Evolutionary conservation across 768 basidiomycete genomes (phyloP).

Genomic region (Clavulina sp.): DNA sequence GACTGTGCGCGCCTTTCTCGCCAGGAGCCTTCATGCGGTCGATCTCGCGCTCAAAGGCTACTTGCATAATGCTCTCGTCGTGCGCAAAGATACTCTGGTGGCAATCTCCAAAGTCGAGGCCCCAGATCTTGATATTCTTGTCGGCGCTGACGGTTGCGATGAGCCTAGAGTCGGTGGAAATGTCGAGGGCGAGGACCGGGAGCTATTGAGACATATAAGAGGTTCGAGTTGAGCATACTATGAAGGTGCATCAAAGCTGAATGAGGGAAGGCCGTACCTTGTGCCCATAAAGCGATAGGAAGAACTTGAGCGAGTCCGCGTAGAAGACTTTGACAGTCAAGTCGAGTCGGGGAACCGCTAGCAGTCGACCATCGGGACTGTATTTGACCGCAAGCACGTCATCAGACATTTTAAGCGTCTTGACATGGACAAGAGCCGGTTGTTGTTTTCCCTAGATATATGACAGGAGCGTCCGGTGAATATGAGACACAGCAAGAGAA

Average conservation of each 20-base stretch:
- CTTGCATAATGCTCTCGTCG: conserved; percentile 93
- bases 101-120: conserved; percentile 96
- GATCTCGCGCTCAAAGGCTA: conserved; percentile 43
- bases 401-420: conserved; percentile 95
- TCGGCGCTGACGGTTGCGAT: conserved; percentile 96
- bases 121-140: conserved; percentile 99
- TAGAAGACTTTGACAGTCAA: conserved; percentile 98
- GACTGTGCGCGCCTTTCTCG: conserved; percentile 44
- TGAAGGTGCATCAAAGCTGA: too few species aligned
- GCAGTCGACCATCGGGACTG: conserved; percentile 71
- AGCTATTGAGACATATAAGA: conserved; percentile 32
- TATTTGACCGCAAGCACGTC: conserved; percentile 83
- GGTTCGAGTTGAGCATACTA: neutral
- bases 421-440: conserved; percentile 55
- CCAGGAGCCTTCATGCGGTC: neutral
- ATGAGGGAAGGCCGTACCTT: conserved; percentile 37
- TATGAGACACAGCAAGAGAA: too few species aligned
- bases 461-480: too few species aligned
- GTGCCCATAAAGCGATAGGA: conserved; percentile 92
- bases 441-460: too few species aligned
- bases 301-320: conserved; percentile 90
- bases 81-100: conserved; percentile 97
- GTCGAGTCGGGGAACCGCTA: conserved; percentile 84
- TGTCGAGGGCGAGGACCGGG: conserved; percentile 95
- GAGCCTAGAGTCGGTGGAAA: conserved; percentile 87